Percentiles rank a stretch among this genome's conserved stretches.
These are phyloP conservation scores for Chenopodium formosanum DNA, from an alignment of 148 eudicot genomes.

Conservation along the genomic window DNA sequence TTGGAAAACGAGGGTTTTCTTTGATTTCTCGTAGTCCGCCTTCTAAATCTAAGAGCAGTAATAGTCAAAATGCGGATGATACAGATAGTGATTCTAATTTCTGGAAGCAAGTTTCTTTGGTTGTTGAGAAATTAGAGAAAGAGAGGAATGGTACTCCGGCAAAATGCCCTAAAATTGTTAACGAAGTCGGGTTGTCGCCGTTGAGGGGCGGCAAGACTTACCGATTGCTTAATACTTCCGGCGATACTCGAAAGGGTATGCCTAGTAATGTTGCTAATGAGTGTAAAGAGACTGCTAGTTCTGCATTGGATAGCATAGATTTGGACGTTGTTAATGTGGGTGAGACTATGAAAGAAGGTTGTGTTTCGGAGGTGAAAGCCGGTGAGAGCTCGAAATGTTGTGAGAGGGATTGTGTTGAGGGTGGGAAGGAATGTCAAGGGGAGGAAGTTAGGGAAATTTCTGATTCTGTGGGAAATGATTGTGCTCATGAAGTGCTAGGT, in stretches of 20 bases:
- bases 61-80: background rate
- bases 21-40: conserved; percentile 25
- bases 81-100: conserved; percentile 25
- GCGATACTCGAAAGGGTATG: conserved; percentile 17
- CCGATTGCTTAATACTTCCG: conserved; percentile 33
- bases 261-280: conserved; percentile 19
- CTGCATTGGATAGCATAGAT: conserved; percentile 20
- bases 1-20: conserved; percentile 44
- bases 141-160: conserved; percentile 16
- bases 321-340: conserved; percentile 19
- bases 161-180: conserved; percentile 20
- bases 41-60: conserved; percentile 28
- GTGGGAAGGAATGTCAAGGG: conserved; percentile 16
- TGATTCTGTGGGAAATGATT: conserved; percentile 31
- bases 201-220: conserved; percentile 40
- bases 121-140: conserved; percentile 33
- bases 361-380: conserved; percentile 9
- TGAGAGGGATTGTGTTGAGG: conserved; percentile 21
- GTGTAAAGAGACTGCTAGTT: conserved; percentile 18
- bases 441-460: conserved; percentile 27
- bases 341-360: conserved; percentile 26
- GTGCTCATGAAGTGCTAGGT: conserved; percentile 22
- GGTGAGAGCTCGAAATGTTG: conserved; percentile 20
- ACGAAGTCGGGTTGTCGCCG: conserved; percentile 29
- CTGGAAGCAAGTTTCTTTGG: conserved; percentile 35